phyloP scores from a whole-genome alignment of 164 flowering plant species.

The Cinnamomum micranthum region DNA sequence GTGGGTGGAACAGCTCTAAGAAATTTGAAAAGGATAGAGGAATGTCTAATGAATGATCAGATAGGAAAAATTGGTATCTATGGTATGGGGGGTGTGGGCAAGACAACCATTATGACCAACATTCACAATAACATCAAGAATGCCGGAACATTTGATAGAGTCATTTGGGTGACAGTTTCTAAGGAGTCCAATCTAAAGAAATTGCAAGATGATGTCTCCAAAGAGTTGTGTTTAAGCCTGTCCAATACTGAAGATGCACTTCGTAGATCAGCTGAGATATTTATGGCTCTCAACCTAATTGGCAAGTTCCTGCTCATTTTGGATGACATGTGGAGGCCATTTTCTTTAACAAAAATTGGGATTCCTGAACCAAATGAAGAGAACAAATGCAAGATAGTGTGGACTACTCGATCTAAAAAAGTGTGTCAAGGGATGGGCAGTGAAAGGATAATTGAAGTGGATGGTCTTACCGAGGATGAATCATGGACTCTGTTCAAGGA shows the following conservation, averaged over 20 bases:
- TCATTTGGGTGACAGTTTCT: no score
- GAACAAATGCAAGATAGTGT: background rate
- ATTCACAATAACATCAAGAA: slow-evolving; percentile 6
- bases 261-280: no score
- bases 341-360: no score
- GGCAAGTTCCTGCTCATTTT: no score
- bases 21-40: background rate
- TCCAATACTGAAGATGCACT: no score
- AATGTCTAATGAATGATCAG: background rate
- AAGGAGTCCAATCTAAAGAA: no score
- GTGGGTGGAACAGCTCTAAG: background rate
- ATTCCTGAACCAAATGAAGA: no score
- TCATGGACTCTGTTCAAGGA: slow-evolving; percentile 10
- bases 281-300: no score
- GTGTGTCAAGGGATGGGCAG: slow-evolving; percentile 8
- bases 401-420: slow-evolving; percentile 1
- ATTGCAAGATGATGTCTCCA: no score
- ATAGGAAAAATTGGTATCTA: slow-evolving; percentile 12
- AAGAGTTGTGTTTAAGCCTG: no score
- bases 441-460: slow-evolving; percentile 3
- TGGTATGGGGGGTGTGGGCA: slow-evolving; percentile 14
- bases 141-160: no score
- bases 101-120: slow-evolving; percentile 15
- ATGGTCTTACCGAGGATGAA: slow-evolving; percentile 8
- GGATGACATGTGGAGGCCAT: no score